phyloP scores from a whole-genome alignment of 2,329 filamentous ascomycete species.

The Fusarium bulbicola region DNA sequence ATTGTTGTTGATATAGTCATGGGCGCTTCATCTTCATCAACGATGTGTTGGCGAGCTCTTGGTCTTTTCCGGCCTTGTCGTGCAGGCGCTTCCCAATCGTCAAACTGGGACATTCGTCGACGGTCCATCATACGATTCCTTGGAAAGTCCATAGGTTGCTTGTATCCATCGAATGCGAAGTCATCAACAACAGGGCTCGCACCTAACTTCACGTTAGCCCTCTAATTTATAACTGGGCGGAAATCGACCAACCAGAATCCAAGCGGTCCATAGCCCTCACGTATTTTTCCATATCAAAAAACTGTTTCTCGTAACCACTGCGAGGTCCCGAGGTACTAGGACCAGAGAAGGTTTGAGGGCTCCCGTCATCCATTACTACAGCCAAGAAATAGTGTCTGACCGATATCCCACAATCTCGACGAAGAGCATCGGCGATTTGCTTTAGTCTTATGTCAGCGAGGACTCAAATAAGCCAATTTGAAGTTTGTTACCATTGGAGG shows the following conservation, averaged over 20 bases:
- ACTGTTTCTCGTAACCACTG: conserved; percentile 52
- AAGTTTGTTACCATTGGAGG: conserved; percentile 50
- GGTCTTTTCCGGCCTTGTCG: conserved; percentile 45
- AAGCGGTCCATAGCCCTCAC: conserved; percentile 50
- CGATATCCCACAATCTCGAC: conserved; percentile 62
- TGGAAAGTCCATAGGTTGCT: conserved; percentile 38
- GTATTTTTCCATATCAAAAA: conserved; percentile 58
- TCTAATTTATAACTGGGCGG: background rate
- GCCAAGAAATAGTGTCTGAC: conserved; percentile 63
- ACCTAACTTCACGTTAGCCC: conserved; percentile 40
- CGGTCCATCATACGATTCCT: conserved; percentile 44
- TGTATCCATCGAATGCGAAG: conserved; percentile 43
- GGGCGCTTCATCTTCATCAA: conserved; percentile 54
- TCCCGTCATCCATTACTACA: conserved; percentile 59
- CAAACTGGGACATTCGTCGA: conserved; percentile 45
- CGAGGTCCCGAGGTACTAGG: conserved; percentile 50
- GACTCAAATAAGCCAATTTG: background rate
- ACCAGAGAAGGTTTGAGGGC: conserved; percentile 56
- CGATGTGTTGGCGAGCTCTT: conserved; percentile 49
- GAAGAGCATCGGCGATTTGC: conserved; percentile 62
- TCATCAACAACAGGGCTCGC: conserved; percentile 47
- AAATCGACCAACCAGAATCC: conserved; percentile 49
- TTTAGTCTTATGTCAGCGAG: conserved; percentile 41
- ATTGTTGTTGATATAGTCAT: conserved; percentile 52
- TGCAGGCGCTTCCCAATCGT: conserved; percentile 46